These are phyloP conservation scores for Starmerella tilneyi DNA, from an alignment of 805 yeast species.

Conservation along the genomic window DNA sequence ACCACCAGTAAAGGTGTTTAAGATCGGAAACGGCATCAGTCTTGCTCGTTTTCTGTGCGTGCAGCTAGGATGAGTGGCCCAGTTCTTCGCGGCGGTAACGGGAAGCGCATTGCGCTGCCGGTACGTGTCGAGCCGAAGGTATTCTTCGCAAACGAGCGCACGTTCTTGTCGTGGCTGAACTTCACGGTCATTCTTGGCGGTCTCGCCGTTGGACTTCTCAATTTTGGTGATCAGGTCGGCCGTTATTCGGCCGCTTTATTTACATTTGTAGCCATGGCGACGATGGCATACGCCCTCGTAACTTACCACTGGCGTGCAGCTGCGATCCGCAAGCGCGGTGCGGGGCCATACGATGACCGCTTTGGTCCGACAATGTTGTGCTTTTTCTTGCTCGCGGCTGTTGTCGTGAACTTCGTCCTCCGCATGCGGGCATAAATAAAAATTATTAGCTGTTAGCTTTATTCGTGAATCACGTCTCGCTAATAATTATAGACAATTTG, in stretches of 20 bases:
- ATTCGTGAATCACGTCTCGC: slow-evolving; percentile 1
- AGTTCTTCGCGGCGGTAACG: slow-evolving; percentile 59
- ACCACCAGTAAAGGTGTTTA: too few relatives aligned
- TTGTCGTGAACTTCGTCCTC: slow-evolving; percentile 79
- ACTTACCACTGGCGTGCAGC: slow-evolving; percentile 99
- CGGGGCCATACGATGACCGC: slow-evolving; percentile 98
- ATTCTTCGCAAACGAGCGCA: slow-evolving; percentile 97
- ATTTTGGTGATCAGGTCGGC: slow-evolving; percentile 92
- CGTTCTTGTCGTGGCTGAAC: slow-evolving; percentile 95
- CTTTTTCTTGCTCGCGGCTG: slow-evolving; percentile 84
- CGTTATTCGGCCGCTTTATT: slow-evolving; percentile 86
- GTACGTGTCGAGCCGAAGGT: slow-evolving; percentile 98
- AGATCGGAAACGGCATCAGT: too few relatives aligned
- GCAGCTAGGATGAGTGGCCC: slow-evolving; percentile 40
- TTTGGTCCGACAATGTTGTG: slow-evolving; percentile 97
- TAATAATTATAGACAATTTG: background rate
- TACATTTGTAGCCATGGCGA: slow-evolving; percentile 93
- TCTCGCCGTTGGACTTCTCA: slow-evolving; percentile 86
- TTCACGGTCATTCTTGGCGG: slow-evolving; percentile 98
- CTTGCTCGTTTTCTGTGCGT: too few relatives aligned
- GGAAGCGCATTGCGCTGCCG: slow-evolving; percentile 92
- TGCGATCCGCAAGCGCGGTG: slow-evolving; percentile 93
- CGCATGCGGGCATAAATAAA: slow-evolving; percentile 42
- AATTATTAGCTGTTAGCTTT: background rate
- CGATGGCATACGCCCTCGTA: slow-evolving; percentile 89